Evolutionary conservation across 2,329 filamentous ascomycete species (phyloP).

Genomic region (Aplosporella prunicola): DNA sequence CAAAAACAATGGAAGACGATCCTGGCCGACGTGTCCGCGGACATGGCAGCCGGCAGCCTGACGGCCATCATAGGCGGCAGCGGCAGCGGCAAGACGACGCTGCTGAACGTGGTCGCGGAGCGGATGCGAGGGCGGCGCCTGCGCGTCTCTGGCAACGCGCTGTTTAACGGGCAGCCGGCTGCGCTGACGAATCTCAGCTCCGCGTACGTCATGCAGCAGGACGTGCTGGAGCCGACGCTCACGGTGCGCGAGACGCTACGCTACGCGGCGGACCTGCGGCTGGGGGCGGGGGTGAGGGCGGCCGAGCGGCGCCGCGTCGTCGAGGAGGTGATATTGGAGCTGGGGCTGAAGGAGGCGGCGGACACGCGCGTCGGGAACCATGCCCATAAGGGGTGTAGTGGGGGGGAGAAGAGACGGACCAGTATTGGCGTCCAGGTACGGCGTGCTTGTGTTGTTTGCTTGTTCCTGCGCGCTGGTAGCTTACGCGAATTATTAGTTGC

Average conservation of each 20-base stretch:
- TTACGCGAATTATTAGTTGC: conserved; percentile 31
- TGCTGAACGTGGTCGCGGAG: conserved; percentile 60
- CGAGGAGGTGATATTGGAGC: conserved; percentile 65
- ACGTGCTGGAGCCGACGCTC: conserved; percentile 61
- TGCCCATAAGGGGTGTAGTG: conserved; percentile 65
- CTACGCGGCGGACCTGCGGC: conserved; percentile 62
- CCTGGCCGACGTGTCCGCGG: conserved; percentile 53
- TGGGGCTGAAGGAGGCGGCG: conserved; percentile 69
- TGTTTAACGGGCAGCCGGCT: conserved; percentile 47
- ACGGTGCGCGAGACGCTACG: conserved; percentile 66
- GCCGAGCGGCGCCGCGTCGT: conserved; percentile 55
- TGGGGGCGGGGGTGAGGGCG: conserved; percentile 52
- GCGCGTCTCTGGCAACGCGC: conserved; percentile 42
- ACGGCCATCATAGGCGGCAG: conserved; percentile 69
- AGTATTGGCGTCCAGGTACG: conserved; percentile 62
- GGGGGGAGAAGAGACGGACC: conserved; percentile 66
- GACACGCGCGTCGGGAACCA: conserved; percentile 64
- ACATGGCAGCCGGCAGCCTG: conserved; percentile 55
- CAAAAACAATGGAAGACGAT: conserved; percentile 38
- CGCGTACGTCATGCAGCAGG: conserved; percentile 68
- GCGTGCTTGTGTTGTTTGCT: background rate
- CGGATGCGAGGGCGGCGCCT: conserved; percentile 51
- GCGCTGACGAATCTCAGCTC: conserved; percentile 45
- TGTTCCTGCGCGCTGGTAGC: background rate
- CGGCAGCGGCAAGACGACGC: conserved; percentile 54